These are phyloP conservation scores for Acmispon strigosus DNA, from an alignment of 306 rosid genomes.

Conservation along the genomic window DNA sequence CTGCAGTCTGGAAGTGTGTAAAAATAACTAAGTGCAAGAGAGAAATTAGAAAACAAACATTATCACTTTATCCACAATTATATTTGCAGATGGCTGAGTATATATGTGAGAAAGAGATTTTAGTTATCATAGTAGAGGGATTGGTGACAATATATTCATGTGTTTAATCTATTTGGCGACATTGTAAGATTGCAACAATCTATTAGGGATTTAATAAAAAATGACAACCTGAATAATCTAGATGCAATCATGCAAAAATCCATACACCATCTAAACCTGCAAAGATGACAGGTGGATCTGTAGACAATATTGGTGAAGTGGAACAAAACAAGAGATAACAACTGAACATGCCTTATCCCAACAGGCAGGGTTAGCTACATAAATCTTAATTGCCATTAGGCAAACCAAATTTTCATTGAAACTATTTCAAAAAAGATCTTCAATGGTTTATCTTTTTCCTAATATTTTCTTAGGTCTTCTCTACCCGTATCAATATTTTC, in stretches of 20 bases:
- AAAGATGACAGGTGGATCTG: neutral
- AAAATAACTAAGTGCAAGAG: neutral
- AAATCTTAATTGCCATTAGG: too few relatives aligned
- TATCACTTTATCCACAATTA: neutral
- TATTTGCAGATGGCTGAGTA: neutral
- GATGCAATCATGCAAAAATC: neutral
- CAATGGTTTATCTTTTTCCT: neutral
- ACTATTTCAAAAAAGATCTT: too few relatives aligned
- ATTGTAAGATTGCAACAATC: neutral
- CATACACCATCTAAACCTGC: neutral
- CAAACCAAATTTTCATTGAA: too few relatives aligned
- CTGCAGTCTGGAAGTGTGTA: constrained; percentile 65
- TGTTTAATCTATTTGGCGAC: neutral
- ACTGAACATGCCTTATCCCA: neutral
- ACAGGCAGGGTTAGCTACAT: neutral
- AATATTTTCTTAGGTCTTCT: neutral
- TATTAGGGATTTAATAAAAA: neutral
- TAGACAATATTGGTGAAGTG: neutral
- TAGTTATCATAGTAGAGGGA: neutral
- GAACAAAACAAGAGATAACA: neutral
- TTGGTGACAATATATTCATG: neutral
- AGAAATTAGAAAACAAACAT: neutral
- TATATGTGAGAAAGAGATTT: neutral
- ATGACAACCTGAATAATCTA: neutral
- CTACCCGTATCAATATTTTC: neutral